Conservation (phyloP, 2,329 filamentous ascomycete species). For the Fusarium liriodendri region DNA sequence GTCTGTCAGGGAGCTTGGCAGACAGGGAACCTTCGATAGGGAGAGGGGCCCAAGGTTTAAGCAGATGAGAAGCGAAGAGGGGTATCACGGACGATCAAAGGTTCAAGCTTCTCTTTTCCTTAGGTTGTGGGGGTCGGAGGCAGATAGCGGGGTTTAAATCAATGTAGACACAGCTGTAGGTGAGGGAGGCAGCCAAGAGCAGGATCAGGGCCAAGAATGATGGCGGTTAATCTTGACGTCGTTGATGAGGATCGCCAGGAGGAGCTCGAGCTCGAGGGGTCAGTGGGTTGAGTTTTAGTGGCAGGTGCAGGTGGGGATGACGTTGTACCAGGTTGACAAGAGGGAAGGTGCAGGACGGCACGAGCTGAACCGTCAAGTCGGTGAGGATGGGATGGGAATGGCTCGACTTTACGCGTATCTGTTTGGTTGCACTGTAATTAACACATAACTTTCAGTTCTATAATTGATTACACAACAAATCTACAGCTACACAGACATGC, state of each 20-base stretch:
- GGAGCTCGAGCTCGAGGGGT: conserved; percentile 13
- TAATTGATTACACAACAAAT: background rate
- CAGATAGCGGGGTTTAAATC: conserved; percentile 3
- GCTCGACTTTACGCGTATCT: background rate
- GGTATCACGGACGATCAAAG: conserved; percentile 32
- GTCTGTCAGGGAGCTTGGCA: conserved; percentile 29
- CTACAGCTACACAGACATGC: background rate
- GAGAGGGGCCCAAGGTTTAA: conserved; percentile 7
- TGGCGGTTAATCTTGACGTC: conserved; percentile 29
- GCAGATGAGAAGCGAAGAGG: conserved; percentile 23
- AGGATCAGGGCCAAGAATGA: background rate
- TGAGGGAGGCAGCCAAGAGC: background rate
- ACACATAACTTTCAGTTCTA: background rate
- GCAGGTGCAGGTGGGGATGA: conserved; percentile 16
- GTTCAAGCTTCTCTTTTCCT: conserved; percentile 30
- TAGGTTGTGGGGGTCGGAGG: conserved; percentile 3
- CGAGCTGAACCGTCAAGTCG: conserved; percentile 16
- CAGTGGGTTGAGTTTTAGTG: background rate
- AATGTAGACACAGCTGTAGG: background rate
- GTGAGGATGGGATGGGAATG: conserved; percentile 1
- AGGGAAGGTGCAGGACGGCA: conserved; percentile 23
- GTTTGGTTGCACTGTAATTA: background rate
- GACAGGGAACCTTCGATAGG: conserved; percentile 19
- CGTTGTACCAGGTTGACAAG: conserved; percentile 16
- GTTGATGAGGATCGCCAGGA: conserved; percentile 31